Evolutionary conservation across 306 rosid genomes (phyloP).

Genomic region (Vigna nakashimae): DNA sequence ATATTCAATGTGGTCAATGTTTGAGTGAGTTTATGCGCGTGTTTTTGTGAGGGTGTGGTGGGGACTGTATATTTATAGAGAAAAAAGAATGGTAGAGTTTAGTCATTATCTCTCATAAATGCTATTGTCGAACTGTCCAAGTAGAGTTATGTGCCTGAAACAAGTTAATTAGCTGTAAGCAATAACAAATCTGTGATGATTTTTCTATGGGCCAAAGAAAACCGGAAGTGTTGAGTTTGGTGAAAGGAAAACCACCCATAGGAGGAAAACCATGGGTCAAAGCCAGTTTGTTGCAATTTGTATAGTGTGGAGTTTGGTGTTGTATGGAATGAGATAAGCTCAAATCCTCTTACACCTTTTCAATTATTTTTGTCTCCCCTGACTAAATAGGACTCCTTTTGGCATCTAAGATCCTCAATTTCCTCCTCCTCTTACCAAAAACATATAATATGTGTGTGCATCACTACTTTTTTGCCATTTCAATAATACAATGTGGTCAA

Average conservation of each 20-base stretch:
- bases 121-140: slow-evolving; percentile 40
- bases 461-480: slow-evolving; percentile 18
- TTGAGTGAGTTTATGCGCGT: not conserved
- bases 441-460: not conserved
- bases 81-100: not conserved
- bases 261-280: slow-evolving; percentile 44
- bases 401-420: slow-evolving; percentile 47
- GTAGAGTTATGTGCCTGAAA: slow-evolving; percentile 13
- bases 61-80: not conserved
- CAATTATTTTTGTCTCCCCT: not conserved
- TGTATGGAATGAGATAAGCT: slow-evolving; percentile 39
- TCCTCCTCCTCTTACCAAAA: slow-evolving; percentile 18
- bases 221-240: slow-evolving; percentile 41
- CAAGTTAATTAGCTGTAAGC: slow-evolving; percentile 34
- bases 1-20: not conserved
- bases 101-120: slow-evolving; percentile 43
- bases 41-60: not conserved
- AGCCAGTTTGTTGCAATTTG: slow-evolving; percentile 23
- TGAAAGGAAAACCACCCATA: slow-evolving; percentile 43
- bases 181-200: slow-evolving; percentile 22
- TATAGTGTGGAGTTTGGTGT: too few species aligned
- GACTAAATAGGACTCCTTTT: slow-evolving; percentile 22
- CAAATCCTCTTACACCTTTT: slow-evolving; percentile 26
- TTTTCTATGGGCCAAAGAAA: slow-evolving; percentile 52
- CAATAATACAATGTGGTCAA: slow-evolving; percentile 45